phyloP scores from a whole-genome alignment of 306 rosid genomes.

The Castanospermum australe region DNA sequence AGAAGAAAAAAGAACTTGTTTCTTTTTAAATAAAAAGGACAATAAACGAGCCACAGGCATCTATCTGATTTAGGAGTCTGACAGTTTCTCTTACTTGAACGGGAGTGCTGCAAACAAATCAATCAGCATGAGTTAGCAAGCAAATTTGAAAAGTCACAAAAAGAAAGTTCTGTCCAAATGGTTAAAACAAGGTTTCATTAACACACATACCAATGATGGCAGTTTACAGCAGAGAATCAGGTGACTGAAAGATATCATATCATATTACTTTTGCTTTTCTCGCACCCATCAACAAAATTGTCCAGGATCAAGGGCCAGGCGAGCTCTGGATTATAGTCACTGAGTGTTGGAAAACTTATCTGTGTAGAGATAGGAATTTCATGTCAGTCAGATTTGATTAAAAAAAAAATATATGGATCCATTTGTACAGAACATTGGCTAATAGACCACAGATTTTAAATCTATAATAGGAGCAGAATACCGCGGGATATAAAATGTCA shows the following conservation, averaged over 20 bases:
- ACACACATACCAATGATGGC: conserved; percentile 33
- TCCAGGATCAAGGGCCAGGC: conserved; percentile 99
- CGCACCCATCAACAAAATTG: conserved; percentile 86
- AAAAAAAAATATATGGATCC: neutral
- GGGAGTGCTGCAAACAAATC: conserved; percentile 52
- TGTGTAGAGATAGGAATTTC: conserved; percentile 32
- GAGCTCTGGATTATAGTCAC: conserved; percentile 74
- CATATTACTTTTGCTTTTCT: conserved; percentile 54
- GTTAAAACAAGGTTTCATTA: conserved; percentile 16
- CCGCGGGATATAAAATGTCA: too few species aligned
- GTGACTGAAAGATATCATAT: conserved; percentile 28
- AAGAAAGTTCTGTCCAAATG: neutral
- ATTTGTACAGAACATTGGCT: neutral
- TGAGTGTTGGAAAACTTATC: conserved; percentile 80
- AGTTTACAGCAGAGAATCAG: conserved; percentile 48
- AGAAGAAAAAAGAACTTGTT: conserved; percentile 13
- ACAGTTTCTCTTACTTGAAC: conserved; percentile 13
- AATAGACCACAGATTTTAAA: neutral
- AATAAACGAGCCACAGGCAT: conserved; percentile 30
- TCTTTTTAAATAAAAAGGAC: too few species aligned
- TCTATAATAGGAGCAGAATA: too few species aligned
- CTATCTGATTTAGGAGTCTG: conserved; percentile 32
- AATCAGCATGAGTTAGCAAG: conserved; percentile 26
- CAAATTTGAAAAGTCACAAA: neutral
- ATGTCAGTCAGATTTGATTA: neutral